Base-by-base conservation (phyloP, 1,284 basidiomycete genomes). In the Boletus smithii region DNA sequence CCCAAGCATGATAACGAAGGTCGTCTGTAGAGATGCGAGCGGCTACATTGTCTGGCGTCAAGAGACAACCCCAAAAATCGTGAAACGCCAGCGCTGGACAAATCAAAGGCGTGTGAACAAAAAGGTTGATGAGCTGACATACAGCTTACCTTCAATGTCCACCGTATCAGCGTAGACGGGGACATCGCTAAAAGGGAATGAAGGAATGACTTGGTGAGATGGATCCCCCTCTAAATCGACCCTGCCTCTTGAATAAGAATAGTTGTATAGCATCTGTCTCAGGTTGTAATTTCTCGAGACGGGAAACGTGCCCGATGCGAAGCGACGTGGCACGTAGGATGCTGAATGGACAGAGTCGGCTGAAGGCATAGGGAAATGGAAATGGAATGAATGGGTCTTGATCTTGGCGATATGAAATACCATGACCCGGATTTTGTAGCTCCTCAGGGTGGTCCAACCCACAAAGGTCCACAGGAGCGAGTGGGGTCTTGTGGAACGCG, bases 1-100 rank as follows among this genome's bases (percentile, higher is more conserved):
- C 69, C 74, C 73, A 76, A 4, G 69, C 56, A 42, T 74, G 72
- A 53, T 75, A 76, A 36, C 60, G 65, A 17, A 69, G 57, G 30
- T 67, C 63, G 17, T 58, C 51, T 1, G 55, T 56, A 8, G 50
- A 34, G 30, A 68, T 56, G 3, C 51, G 48, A 2, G 55, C 54
- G 6, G 57, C 53, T 5, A 72, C 48, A 46, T 54, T 64, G 34
- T 57, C 58, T 0, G 70, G 71, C n/a, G 60, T 67, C 31, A 75
- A 41, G 24, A 63, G 60, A 8, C 70, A 68, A 11, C 75, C 75
- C 57, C 66, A 62, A 34, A 69, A 53, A 14, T 69, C 54, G 42
- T 73, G 63, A 46, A 70, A 55, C 42, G 65, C 63, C 42, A 74
- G 58, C 43, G 64, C 74, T 76, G 40, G 18, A 40, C 13, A 17